Evolutionary conservation across 164 flowering plant genomes (phyloP).

Genomic region (Cinnamomum chago): DNA sequence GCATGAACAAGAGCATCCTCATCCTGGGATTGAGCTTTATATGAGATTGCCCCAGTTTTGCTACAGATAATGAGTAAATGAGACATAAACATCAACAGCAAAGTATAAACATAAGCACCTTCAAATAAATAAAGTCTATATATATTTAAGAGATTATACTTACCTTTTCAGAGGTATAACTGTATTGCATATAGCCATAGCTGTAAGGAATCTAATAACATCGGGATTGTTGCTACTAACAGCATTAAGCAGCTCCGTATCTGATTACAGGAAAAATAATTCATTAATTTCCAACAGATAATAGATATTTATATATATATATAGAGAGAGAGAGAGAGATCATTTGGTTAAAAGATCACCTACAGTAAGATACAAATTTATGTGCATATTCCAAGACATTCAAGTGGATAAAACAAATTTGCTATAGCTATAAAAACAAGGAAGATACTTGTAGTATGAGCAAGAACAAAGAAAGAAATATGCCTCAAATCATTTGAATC

Average conservation of each 20-base stretch:
- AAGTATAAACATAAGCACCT: not conserved
- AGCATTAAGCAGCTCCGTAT: constrained; percentile 67
- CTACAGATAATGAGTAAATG: constrained; percentile 27
- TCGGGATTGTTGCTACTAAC: constrained; percentile 58
- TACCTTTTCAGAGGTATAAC: constrained; percentile 84
- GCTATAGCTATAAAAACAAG: too few relatives aligned
- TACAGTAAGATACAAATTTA: too few relatives aligned
- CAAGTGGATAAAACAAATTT: too few relatives aligned
- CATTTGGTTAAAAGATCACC: too few relatives aligned
- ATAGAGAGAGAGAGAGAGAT: too few relatives aligned
- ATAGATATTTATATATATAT: too few relatives aligned
- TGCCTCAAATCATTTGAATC: too few relatives aligned
- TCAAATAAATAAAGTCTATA: not conserved
- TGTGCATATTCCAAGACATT: too few relatives aligned
- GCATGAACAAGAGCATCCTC: constrained; percentile 99
- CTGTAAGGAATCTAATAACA: constrained; percentile 66
- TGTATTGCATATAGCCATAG: constrained; percentile 96
- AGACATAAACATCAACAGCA: not conserved
- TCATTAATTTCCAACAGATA: too few relatives aligned
- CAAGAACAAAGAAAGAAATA: too few relatives aligned
- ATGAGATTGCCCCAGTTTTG: constrained; percentile 64
- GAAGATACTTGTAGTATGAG: too few relatives aligned
- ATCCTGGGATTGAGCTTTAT: constrained; percentile 98
- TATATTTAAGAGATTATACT: not conserved
- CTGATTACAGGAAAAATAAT: constrained; percentile 29